Evolutionary conservation across 768 basidiomycete genomes (phyloP), one percentile per base, ranked within the genome.

Genomic region (Leccinum arenicola): DNA sequence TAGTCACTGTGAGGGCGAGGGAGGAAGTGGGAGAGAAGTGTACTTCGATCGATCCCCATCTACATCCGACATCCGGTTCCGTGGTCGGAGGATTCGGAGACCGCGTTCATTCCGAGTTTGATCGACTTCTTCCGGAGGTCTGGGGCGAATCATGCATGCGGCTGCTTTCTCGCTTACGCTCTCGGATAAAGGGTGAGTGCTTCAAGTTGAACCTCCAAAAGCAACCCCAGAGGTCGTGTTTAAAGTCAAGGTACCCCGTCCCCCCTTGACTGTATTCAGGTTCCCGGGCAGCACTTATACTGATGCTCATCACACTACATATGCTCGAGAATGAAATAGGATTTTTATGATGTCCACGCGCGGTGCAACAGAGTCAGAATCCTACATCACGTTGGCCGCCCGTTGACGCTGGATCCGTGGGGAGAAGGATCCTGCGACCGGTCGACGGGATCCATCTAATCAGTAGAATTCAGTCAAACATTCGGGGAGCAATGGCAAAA

Each of bases 351-450:
- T 3, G 48, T 31, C 57, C 35, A 52, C 6, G 35, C 14, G 38
- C 38, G 4, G 17, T 17, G 45, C n/a, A 23, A 58, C 25, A 40
- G 57, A 58, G 36, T n/a, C 19, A 52, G 17, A 36, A 43, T 5
- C 14, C 59, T 69, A 70, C 27, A 60, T 64, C 17, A 71, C 23
- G 62, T 64, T 10, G 62, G 58, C 11, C 64, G 68, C 50, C 72
- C 70, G 19, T 69, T 72, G 51, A 56, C 40, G 15, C 64, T 63
- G 2, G 67, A 62, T 49, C 61, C 69, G 40, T 64, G 63, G 17
- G 67, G 63, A 45, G 65, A 65, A 19, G 57, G 58, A 11, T 69
- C 67, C 38, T 61, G 62, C 1, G 70, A 64, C 57, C 55, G 59
- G 15, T 60, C 61, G 31, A 62, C 57, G 27, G 61, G 61, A 25